Evolutionary conservation across 139 green algal species (phyloP).

Genomic region (Coccomyxa sp.): DNA sequence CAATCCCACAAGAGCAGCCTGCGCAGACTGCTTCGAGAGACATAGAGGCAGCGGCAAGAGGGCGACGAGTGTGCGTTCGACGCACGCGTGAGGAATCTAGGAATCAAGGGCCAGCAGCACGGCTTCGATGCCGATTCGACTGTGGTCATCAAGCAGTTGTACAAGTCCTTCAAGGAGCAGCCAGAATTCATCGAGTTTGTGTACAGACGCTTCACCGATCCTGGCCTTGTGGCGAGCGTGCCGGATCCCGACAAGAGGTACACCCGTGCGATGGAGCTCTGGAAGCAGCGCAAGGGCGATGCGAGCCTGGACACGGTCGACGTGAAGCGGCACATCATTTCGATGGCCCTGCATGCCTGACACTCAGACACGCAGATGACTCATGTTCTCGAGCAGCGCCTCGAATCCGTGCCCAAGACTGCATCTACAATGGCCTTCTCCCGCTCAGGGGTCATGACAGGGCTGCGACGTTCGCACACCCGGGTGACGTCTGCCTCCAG

Average conservation of each 20-base stretch:
- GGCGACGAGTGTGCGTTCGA: neutral
- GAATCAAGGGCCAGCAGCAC: neutral
- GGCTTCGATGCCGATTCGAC: neutral
- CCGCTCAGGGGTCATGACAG: neutral
- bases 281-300: neutral
- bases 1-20: neutral
- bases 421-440: neutral
- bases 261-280: neutral
- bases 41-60: neutral
- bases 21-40: neutral
- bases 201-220: neutral
- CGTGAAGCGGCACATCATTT: conserved; percentile 1
- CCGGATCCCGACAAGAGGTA: neutral
- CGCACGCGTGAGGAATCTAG: neutral
- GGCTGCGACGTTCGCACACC: neutral
- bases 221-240: neutral
- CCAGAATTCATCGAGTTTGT: neutral
- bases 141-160: neutral
- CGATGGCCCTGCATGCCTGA: conserved; percentile 1
- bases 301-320: neutral
- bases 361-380: neutral
- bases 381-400: neutral
- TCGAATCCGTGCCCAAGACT: neutral
- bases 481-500: neutral
- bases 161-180: conserved; percentile 1